A percentile compares a stretch with the other conserved stretches of the same genome.
Conservation (phyloP, 2,329 filamentous ascomycete species). For the Ascochyta clinopodiicola region DNA sequence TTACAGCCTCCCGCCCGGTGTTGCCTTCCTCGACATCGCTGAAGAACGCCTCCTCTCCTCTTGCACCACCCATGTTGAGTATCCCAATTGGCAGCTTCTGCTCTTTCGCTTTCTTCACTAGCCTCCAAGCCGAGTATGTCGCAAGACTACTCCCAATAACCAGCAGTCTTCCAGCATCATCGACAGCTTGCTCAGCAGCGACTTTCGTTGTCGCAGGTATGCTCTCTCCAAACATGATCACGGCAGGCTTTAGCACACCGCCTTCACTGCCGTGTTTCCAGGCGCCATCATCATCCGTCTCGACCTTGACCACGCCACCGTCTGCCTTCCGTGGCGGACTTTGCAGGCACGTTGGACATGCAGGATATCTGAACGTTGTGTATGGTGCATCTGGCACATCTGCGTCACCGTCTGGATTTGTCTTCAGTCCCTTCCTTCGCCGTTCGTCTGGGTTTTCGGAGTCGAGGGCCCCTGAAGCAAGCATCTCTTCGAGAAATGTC, state of each 20-base stretch:
- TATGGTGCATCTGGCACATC: slow-evolving; percentile 88
- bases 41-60: slow-evolving; percentile 79
- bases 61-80: slow-evolving; percentile 83
- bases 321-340: slow-evolving; percentile 67
- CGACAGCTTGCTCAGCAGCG: slow-evolving; percentile 79
- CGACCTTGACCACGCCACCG: slow-evolving; percentile 60
- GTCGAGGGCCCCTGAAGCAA: slow-evolving; percentile 76
- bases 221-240: slow-evolving; percentile 96
- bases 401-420: slow-evolving; percentile 94
- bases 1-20: slow-evolving; percentile 47
- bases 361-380: slow-evolving; percentile 86
- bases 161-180: slow-evolving; percentile 73
- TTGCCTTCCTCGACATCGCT: slow-evolving; percentile 57
- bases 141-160: slow-evolving; percentile 89
- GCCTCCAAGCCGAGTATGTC: slow-evolving; percentile 92
- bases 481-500: slow-evolving; percentile 73
- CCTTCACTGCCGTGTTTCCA: slow-evolving; percentile 63
- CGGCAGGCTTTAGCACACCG: slow-evolving; percentile 88
- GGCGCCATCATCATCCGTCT: slow-evolving; percentile 80
- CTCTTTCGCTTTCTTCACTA: slow-evolving; percentile 83
- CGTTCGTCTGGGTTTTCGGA: slow-evolving; percentile 78
- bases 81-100: slow-evolving; percentile 85
- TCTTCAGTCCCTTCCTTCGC: slow-evolving; percentile 72
- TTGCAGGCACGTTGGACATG: slow-evolving; percentile 80
- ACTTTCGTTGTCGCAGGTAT: slow-evolving; percentile 73